Conservation (phyloP, 805 yeast genomes). For the Schwanniomyces pseudopolymorphus region DNA sequence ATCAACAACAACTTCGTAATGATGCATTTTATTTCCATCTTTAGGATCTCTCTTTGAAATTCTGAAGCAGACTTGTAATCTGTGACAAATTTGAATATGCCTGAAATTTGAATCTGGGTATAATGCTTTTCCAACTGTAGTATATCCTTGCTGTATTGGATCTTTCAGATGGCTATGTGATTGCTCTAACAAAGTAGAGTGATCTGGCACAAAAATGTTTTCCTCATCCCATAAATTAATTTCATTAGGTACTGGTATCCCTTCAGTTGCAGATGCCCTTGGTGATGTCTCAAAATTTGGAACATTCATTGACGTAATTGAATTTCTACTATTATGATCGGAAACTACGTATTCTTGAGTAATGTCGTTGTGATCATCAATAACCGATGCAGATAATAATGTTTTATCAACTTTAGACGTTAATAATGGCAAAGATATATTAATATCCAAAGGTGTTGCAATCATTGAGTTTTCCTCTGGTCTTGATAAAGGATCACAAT, state of each 20-base stretch:
- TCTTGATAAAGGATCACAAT: slow-evolving; percentile 7
- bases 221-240: slow-evolving; percentile 5
- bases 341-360: slow-evolving; percentile 4
- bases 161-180: slow-evolving; percentile 16
- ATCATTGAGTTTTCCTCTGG: slow-evolving; percentile 21
- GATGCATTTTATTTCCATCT: slow-evolving; percentile 52
- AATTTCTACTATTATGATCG: slow-evolving; percentile 23
- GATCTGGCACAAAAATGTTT: slow-evolving; percentile 28
- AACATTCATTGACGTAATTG: slow-evolving; percentile 18
- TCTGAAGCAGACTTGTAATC: slow-evolving; percentile 69
- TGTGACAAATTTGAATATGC: slow-evolving; percentile 62
- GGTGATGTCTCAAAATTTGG: slow-evolving; percentile 16
- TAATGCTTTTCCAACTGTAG: slow-evolving; percentile 39
- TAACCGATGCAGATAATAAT: slow-evolving; percentile 17
- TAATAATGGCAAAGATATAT: slow-evolving; percentile 43
- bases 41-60: slow-evolving; percentile 60
- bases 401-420: slow-evolving; percentile 37
- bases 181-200: slow-evolving; percentile 30
- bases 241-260: slow-evolving; percentile 35
- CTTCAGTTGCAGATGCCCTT: slow-evolving; percentile 31
- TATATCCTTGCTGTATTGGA: slow-evolving; percentile 35
- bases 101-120: slow-evolving; percentile 66
- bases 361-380: slow-evolving; percentile 11
- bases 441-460: slow-evolving; percentile 44
- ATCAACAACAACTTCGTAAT: slow-evolving; percentile 78